phyloP scores from a whole-genome alignment of 2,329 filamentous ascomycete genomes.

The Mycosphaerella arachidis region DNA sequence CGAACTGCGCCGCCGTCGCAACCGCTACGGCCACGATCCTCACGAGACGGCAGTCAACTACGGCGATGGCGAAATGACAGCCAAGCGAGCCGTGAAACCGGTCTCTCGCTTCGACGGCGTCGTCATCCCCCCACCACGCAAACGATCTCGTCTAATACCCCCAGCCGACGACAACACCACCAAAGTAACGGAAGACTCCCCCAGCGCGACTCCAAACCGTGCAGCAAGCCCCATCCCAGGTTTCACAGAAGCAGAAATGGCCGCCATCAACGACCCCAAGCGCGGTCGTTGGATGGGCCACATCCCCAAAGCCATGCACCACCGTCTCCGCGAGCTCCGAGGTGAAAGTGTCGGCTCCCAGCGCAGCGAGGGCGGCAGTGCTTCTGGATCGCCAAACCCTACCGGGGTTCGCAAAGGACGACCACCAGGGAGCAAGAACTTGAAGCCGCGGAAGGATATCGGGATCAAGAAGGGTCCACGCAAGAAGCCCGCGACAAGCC shows the following conservation, averaged over 20 bases:
- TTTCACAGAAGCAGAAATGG: slow-evolving; percentile 9
- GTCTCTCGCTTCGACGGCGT: slow-evolving; percentile 30
- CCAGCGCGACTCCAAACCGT: slow-evolving; percentile 25
- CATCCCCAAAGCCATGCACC: slow-evolving; percentile 29
- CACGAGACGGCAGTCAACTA: slow-evolving; percentile 26
- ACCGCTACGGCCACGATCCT: slow-evolving; percentile 26
- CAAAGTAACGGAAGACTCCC: slow-evolving; percentile 6
- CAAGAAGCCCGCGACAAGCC: slow-evolving; percentile 10
- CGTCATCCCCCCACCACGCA: slow-evolving; percentile 22
- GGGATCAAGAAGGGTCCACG: slow-evolving; percentile 48
- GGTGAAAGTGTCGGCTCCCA: slow-evolving; percentile 35
- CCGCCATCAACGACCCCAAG: slow-evolving; percentile 22
- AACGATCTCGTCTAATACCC: slow-evolving; percentile 19
- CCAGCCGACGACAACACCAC: slow-evolving; percentile 7
- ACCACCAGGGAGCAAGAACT: slow-evolving; percentile 46
- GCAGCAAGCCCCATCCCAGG: slow-evolving; percentile 13
- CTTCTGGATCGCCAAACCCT: slow-evolving; percentile 13
- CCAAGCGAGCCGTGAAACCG: slow-evolving; percentile 24
- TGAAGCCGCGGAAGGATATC: slow-evolving; percentile 43
- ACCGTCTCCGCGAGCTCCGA: slow-evolving; percentile 44
- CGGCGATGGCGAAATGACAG: slow-evolving; percentile 26
- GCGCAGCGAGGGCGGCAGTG: slow-evolving; percentile 13
- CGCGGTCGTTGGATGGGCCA: slow-evolving; percentile 30
- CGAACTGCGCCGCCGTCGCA: slow-evolving; percentile 44
- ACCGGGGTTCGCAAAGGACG: slow-evolving; percentile 30